Evolutionary conservation across 106 monocot genomes (phyloP).

Genomic region (Vanilla planifolia): DNA sequence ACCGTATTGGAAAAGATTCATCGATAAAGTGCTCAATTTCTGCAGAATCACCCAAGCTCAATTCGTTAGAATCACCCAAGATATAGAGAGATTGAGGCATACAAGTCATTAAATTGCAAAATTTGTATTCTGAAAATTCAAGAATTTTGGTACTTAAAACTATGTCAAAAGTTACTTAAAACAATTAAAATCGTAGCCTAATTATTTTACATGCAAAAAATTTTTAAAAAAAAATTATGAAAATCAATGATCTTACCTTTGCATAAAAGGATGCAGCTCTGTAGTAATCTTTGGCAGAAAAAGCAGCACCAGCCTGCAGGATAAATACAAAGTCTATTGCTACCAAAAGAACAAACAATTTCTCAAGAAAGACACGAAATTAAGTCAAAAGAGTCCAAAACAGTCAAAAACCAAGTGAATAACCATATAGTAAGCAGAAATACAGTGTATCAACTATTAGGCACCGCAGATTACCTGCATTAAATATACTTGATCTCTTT

Average conservation of each 20-base stretch:
- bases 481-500: constrained; percentile 90
- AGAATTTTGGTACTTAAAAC: too few relatives aligned
- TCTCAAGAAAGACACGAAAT: constrained; percentile 1
- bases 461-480: constrained; percentile 52
- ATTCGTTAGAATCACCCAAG: too few relatives aligned
- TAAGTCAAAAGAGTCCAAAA: background rate
- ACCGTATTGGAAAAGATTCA: too few relatives aligned
- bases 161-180: too few relatives aligned
- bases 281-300: constrained; percentile 73
- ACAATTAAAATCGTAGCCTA: too few relatives aligned
- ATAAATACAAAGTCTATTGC: background rate
- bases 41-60: too few relatives aligned
- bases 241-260: constrained; percentile 74
- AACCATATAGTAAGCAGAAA: background rate
- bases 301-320: constrained; percentile 88
- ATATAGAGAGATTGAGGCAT: too few relatives aligned
- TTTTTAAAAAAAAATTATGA: background rate
- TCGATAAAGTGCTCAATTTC: too few relatives aligned
- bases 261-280: constrained; percentile 97
- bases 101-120: too few relatives aligned
- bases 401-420: background rate
- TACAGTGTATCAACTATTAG: background rate
- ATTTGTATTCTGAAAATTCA: too few relatives aligned
- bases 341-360: background rate
- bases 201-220: background rate